Conservation (phyloP, 2,329 filamentous ascomycete species). For the Meredithiella fracta region DNA sequence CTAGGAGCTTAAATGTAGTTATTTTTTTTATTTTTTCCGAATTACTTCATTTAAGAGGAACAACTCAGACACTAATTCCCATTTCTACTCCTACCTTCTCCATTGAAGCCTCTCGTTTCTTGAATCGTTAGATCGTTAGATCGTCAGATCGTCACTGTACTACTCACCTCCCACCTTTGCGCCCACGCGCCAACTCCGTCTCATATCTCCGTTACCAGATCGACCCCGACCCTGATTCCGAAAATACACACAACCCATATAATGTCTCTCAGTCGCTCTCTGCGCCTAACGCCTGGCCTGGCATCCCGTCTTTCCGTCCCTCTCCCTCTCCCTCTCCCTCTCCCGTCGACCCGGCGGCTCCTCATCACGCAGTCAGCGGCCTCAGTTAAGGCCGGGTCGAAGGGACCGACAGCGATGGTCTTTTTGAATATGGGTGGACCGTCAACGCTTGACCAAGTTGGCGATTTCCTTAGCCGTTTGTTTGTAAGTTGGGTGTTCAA, state of each 20-base stretch:
- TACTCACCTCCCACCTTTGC: too few relatives aligned
- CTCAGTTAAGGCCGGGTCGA: slow-evolving; percentile 25
- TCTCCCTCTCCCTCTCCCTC: too few relatives aligned
- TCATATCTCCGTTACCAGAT: not conserved
- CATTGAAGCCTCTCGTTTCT: not conserved
- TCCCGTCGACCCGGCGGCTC: slow-evolving; percentile 17
- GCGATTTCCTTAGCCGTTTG: slow-evolving; percentile 72
- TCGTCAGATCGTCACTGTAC: too few relatives aligned
- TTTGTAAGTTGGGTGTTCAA: slow-evolving; percentile 79
- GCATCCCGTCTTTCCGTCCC: slow-evolving; percentile 17
- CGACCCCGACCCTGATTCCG: not conserved
- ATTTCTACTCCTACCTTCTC: not conserved
- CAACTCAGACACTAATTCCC: too few relatives aligned
- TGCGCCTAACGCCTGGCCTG: slow-evolving; percentile 14
- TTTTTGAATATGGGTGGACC: slow-evolving; percentile 99
- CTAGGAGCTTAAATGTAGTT: not conserved
- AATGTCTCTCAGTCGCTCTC: slow-evolving; percentile 22
- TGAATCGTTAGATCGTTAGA: too few relatives aligned
- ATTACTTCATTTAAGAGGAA: too few relatives aligned
- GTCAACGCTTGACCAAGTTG: slow-evolving; percentile 72
- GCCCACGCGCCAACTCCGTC: not conserved
- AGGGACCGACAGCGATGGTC: slow-evolving; percentile 91
- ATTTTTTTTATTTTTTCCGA: too few relatives aligned
- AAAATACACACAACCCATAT: not conserved
- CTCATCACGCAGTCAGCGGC: slow-evolving; percentile 56